phyloP scores from a whole-genome alignment of 768 basidiomycete genomes.

The Auricularia sp. region DNA sequence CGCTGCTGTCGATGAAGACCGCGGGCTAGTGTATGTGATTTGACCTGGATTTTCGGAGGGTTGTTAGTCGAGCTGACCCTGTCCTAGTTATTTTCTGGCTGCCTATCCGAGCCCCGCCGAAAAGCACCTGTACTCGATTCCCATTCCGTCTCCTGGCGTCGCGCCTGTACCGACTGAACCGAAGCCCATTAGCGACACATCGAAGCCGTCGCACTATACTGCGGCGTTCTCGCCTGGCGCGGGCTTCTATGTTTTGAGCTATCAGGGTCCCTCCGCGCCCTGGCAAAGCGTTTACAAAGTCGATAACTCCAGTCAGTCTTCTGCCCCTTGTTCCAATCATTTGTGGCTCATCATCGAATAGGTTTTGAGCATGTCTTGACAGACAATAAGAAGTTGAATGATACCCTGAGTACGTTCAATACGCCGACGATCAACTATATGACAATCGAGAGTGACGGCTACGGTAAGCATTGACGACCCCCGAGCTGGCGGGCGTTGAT shows the following conservation, averaged over 20 bases:
- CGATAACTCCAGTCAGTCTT: slow-evolving; percentile 32
- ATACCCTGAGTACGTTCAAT: slow-evolving; percentile 58
- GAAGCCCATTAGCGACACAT: slow-evolving; percentile 41
- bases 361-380: slow-evolving; percentile 54
- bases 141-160: slow-evolving; percentile 40
- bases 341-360: slow-evolving; percentile 4
- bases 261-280: slow-evolving; percentile 73
- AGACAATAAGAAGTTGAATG: slow-evolving; percentile 56
- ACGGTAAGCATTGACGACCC: slow-evolving; percentile 39
- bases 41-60: slow-evolving; percentile 25
- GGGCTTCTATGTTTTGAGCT: slow-evolving; percentile 73
- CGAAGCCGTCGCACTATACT: slow-evolving; percentile 45
- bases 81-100: slow-evolving; percentile 56
- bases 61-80: too few relatives aligned
- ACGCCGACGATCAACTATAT: slow-evolving; percentile 57
- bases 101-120: slow-evolving; percentile 75
- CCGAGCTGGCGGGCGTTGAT: neutral
- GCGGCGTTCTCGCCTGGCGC: slow-evolving; percentile 76
- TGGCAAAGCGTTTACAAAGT: slow-evolving; percentile 73
- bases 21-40: slow-evolving; percentile 57
- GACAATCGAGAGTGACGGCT: slow-evolving; percentile 72
- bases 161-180: slow-evolving; percentile 24
- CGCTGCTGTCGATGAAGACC: slow-evolving; percentile 55
- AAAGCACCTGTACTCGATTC: slow-evolving; percentile 73
- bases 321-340: slow-evolving; percentile 10